Base-by-base conservation (phyloP, 306 rosid species). In the Hippophae gyantsensis region DNA sequence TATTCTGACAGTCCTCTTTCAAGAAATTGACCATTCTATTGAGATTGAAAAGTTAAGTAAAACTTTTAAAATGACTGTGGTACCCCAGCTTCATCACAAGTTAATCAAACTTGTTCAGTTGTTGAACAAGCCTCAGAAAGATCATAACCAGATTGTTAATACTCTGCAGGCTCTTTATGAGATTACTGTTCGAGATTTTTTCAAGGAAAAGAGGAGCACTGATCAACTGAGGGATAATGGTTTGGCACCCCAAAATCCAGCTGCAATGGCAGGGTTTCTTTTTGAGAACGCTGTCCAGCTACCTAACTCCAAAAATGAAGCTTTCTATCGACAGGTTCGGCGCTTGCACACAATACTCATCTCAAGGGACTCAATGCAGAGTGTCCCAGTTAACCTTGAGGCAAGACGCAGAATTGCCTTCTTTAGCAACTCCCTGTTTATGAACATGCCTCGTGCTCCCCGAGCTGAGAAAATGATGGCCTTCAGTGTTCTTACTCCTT, bases 401-500 rank as follows among this genome's bases (percentile, higher is more conserved):
- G 99, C 99, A 38, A 88, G 96, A 65, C 86, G 95, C 50, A 81
- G 99, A 64, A 86, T 92, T 75, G 83, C 96, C 57, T 92, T 92
- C 74, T 92, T 92, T 65, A 92, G 96, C 62, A 92, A 88, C 78
- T 92, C 99, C 38, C 83, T 92, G 58, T 92, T 92, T 69, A 92
- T 92, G 99, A 81, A 75, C 76, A 83, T 92, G 78, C 99, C 96
- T 62, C 99, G 78, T 66, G 96, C 99, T 13, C 99, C 99, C 56
- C 96, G 81, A 68, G 99, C 88, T 67, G 96, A 88, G 95, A 92
- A 92, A 70, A 92, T 92, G 96, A 76, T 92, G 90, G 83, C 96
- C 49, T 92, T 92, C 71, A 88, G 99, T 78, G 96, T 92, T 60
- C 68, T 87, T 42, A 92, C 98, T 53, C 98, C 98, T 13, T 92